phyloP scores from a whole-genome alignment of 768 basidiomycete genomes.

The Kwoniella heveanensis region DNA sequence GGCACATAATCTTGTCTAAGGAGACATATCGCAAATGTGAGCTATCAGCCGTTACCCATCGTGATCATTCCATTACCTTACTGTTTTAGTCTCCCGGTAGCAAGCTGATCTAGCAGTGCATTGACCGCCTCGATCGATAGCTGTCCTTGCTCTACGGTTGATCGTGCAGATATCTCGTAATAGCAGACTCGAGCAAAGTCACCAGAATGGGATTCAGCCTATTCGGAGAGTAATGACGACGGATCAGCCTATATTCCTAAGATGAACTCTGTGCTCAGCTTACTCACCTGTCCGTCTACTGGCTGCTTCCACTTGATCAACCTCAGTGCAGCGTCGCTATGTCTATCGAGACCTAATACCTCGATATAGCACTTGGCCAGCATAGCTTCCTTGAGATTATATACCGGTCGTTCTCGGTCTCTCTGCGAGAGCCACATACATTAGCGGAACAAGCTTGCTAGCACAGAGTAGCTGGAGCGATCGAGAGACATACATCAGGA shows the following conservation, averaged over 20 bases:
- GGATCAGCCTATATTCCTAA: too few relatives aligned
- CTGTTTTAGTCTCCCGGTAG: conserved; percentile 64
- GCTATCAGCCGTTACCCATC: not conserved
- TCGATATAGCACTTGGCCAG: conserved; percentile 90
- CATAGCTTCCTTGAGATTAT: conserved; percentile 92
- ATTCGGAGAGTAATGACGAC: too few relatives aligned
- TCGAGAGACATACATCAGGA: conserved; percentile 80
- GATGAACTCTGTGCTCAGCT: too few relatives aligned
- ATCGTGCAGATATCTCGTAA: conserved; percentile 74
- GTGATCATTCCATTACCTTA: conserved; percentile 28
- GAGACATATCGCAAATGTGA: not conserved
- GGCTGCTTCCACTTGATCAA: conserved; percentile 79
- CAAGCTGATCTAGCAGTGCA: conserved; percentile 73
- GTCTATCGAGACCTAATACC: conserved; percentile 76
- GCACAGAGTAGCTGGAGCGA: too few relatives aligned
- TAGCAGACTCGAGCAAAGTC: conserved; percentile 85
- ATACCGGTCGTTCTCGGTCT: conserved; percentile 88
- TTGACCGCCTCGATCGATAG: conserved; percentile 85
- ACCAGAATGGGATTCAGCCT: conserved; percentile 60
- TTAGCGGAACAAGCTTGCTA: not conserved
- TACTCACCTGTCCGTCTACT: conserved; percentile 52
- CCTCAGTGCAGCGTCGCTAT: conserved; percentile 77
- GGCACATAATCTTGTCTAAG: conserved; percentile 72
- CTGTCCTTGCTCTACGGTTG: conserved; percentile 70
- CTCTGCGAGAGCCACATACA: conserved; percentile 62